Evolutionary conservation across 768 basidiomycete species (phyloP).

Genomic region (Rhizopogon salebrosus): DNA sequence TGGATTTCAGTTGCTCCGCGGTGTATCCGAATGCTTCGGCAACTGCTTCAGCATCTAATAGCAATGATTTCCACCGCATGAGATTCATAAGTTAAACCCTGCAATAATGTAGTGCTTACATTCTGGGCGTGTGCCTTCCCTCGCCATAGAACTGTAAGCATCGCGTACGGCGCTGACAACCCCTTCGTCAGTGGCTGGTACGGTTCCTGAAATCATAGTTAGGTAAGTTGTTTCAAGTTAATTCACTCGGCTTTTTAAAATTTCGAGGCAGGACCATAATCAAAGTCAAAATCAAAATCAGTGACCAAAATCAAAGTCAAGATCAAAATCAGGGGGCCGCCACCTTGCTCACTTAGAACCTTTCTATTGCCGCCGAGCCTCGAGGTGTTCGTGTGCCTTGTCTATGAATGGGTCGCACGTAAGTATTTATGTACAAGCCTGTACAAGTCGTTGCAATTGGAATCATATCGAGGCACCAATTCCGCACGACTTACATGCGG

Average conservation of each 20-base stretch:
- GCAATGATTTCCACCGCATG: neutral
- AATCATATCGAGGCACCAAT: too few species aligned
- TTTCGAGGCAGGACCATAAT: neutral
- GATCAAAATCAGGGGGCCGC: too few species aligned
- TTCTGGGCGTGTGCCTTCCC: neutral
- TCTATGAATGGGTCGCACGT: too few species aligned
- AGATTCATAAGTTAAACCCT: neutral
- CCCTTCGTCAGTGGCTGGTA: neutral
- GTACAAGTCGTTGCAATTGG: too few species aligned
- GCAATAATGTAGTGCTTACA: conserved; percentile 8
- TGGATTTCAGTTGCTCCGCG: conserved; percentile 32
- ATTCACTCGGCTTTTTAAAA: too few species aligned
- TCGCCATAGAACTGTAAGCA: conserved; percentile 1
- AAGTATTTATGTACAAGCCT: too few species aligned
- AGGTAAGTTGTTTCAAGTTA: neutral
- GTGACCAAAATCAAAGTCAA: neutral
- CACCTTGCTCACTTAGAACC: too few species aligned
- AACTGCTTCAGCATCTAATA: conserved; percentile 27
- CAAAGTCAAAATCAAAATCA: too few species aligned
- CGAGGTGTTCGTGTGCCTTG: too few species aligned
- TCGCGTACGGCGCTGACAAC: conserved; percentile 2
- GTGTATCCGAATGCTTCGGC: conserved; percentile 47
- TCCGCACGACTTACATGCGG: too few species aligned
- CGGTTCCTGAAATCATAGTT: neutral
- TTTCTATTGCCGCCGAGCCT: too few species aligned